Percentiles rank a stretch among this genome's conserved stretches.
phyloP scores from a whole-genome alignment of 2,329 filamentous ascomycete species.

The Epichloe brachyelytri region DNA sequence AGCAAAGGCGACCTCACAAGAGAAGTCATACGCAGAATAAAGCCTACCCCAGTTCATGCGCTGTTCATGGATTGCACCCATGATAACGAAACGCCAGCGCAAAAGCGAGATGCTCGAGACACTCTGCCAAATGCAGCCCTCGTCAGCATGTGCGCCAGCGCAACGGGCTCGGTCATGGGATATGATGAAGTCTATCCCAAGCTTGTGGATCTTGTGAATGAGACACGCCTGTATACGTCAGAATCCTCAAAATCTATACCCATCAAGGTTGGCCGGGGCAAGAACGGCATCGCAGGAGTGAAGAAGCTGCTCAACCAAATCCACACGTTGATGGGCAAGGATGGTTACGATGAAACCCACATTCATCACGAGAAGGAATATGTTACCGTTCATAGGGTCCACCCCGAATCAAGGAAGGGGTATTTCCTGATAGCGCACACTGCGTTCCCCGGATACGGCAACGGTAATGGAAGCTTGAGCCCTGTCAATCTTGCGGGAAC shows the following conservation, averaged over 20 bases:
- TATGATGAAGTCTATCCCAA: constrained; percentile 95
- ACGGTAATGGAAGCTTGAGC: constrained; percentile 67
- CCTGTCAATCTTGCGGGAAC: constrained; percentile 74
- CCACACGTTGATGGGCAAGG: constrained; percentile 88
- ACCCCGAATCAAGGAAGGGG: constrained; percentile 82
- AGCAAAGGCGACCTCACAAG: constrained; percentile 27
- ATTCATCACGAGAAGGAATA: constrained; percentile 95
- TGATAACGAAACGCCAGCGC: constrained; percentile 91
- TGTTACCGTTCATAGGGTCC: constrained; percentile 88
- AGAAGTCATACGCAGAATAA: constrained; percentile 68
- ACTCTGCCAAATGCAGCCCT: constrained; percentile 89
- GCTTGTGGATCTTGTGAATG: constrained; percentile 83
- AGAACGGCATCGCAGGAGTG: constrained; percentile 75
- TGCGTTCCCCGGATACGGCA: constrained; percentile 82
- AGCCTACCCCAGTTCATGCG: constrained; percentile 78
- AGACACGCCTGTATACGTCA: constrained; percentile 73
- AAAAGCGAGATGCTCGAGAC: constrained; percentile 88
- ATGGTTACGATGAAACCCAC: constrained; percentile 88
- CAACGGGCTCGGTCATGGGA: constrained; percentile 91
- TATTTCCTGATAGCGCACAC: constrained; percentile 95
- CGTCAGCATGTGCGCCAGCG: constrained; percentile 90
- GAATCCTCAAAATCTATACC: constrained; percentile 49
- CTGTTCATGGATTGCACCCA: constrained; percentile 99
- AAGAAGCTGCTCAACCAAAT: constrained; percentile 93
- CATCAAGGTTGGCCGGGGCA: constrained; percentile 54